Evolutionary conservation across 495 filamentous ascomycete species (phyloP).

Genomic region (Pyronema omphalodes): DNA sequence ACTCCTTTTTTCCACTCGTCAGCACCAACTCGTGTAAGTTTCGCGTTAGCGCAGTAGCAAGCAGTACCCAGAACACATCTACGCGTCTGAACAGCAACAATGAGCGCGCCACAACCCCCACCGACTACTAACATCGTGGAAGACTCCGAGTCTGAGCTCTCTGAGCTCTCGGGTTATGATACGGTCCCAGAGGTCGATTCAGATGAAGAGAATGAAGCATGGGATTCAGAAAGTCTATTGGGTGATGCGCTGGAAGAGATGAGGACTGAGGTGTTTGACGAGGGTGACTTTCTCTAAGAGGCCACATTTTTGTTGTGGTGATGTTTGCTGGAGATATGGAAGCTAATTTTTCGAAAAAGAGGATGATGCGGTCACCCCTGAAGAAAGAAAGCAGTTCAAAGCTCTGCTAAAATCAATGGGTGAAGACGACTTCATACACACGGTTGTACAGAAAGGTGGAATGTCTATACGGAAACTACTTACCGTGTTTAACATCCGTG

Average conservation of each 20-base stretch:
- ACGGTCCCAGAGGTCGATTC: background rate
- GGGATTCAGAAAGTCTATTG: constrained; percentile 1
- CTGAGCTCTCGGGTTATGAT: constrained; percentile 1
- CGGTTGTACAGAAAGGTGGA: background rate
- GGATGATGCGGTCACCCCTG: background rate
- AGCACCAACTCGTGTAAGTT: too few relatives aligned
- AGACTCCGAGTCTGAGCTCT: constrained; percentile 1
- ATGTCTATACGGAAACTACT: background rate
- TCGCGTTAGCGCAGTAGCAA: too few relatives aligned
- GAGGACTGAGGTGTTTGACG: background rate
- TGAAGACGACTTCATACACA: background rate
- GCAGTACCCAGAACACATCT: too few relatives aligned
- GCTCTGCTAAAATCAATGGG: background rate
- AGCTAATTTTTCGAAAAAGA: background rate
- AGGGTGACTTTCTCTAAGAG: background rate
- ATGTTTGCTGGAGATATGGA: background rate
- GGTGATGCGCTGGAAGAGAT: constrained; percentile 3
- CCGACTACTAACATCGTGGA: background rate
- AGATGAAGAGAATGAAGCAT: background rate
- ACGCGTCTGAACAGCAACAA: background rate
- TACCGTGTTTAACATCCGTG: constrained; percentile 1
- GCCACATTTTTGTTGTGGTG: background rate
- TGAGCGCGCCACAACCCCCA: background rate
- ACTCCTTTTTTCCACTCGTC: too few relatives aligned
- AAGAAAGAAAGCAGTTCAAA: background rate